Evolutionary conservation across 768 basidiomycete genomes (phyloP).

Genomic region (Imleria badia): DNA sequence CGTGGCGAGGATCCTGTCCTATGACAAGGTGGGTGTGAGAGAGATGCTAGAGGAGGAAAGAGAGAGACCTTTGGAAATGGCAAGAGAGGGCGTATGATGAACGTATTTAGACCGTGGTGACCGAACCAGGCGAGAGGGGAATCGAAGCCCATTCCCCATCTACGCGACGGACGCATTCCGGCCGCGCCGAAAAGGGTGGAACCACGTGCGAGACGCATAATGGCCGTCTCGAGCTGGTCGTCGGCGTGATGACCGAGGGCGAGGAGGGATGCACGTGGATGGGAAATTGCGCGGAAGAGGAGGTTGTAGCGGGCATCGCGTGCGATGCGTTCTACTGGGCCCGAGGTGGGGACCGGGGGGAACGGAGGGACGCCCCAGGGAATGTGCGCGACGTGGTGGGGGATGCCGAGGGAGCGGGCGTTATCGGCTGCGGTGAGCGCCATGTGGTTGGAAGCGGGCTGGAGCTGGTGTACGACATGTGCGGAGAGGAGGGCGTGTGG

Average conservation of each 20-base stretch:
- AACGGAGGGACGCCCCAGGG: conserved; percentile 59
- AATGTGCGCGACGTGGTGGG: conserved; percentile 47
- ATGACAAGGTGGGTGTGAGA: background rate
- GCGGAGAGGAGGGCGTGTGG: conserved; percentile 49
- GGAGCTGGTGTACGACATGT: conserved; percentile 70
- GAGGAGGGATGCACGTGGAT: conserved; percentile 39
- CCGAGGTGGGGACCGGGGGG: conserved; percentile 44
- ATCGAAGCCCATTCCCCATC: conserved; percentile 76
- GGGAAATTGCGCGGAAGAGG: conserved; percentile 49
- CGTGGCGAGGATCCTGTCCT: conserved; percentile 82
- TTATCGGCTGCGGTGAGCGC: conserved; percentile 44
- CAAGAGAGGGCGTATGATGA: conserved; percentile 73
- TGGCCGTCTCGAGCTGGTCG: conserved; percentile 79
- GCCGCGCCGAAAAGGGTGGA: conserved; percentile 56
- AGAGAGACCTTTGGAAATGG: conserved; percentile 60
- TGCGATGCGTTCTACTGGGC: conserved; percentile 53
- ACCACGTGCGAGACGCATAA: conserved; percentile 65
- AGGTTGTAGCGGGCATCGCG: conserved; percentile 58
- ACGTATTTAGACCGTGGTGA: conserved; percentile 57
- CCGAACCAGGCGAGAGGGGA: conserved; percentile 44
- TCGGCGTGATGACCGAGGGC: conserved; percentile 79
- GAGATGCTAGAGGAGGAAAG: background rate
- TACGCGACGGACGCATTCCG: conserved; percentile 65
- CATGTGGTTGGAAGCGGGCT: conserved; percentile 56
- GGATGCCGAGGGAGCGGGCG: conserved; percentile 44